A percentile compares a stretch with the other conserved stretches of the same genome.
Evolutionary conservation across 768 basidiomycete species (phyloP).

Genomic region (Favolaschia claudopus): DNA sequence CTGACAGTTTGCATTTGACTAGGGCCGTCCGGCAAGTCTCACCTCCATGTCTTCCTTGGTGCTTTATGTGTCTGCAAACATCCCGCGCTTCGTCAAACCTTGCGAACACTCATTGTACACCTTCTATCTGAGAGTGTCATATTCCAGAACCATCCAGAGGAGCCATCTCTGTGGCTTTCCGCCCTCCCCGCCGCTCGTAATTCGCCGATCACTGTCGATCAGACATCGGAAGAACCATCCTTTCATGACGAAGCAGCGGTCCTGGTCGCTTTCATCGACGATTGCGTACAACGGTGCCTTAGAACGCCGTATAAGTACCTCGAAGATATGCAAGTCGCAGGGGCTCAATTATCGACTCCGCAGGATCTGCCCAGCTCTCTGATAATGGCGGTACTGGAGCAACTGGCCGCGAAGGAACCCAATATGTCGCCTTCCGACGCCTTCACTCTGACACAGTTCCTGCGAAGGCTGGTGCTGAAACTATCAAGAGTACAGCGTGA

Average conservation of each 20-base stretch:
- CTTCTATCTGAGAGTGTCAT: constrained; percentile 77
- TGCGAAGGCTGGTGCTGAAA: constrained; percentile 67
- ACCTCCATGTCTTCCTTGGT: constrained; percentile 76
- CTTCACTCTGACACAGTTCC: constrained; percentile 67
- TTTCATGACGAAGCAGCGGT: constrained; percentile 64
- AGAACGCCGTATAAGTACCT: constrained; percentile 89
- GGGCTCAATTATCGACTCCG: constrained; percentile 22
- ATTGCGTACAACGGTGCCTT: constrained; percentile 81
- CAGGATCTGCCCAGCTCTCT: constrained; percentile 71
- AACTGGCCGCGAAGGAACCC: constrained; percentile 71
- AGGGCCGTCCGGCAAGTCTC: constrained; percentile 63
- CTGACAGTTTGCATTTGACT: constrained; percentile 3
- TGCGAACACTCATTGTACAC: constrained; percentile 62
- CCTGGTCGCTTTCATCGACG: constrained; percentile 79
- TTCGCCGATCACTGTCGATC: constrained; percentile 28
- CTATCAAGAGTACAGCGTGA: constrained; percentile 63
- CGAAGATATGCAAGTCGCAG: constrained; percentile 62
- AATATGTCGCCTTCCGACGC: constrained; percentile 63
- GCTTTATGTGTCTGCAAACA: constrained; percentile 61
- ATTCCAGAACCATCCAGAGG: constrained; percentile 79
- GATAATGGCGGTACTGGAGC: constrained; percentile 82
- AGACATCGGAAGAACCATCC: constrained; percentile 59
- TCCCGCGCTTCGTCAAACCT: constrained; percentile 55
- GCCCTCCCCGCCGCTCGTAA: constrained; percentile 59
- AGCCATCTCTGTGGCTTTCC: constrained; percentile 78